Evolutionary conservation across 192 early-diverging fungal genomes (phyloP).

Genomic region (Rhizophlyctis rosea): DNA sequence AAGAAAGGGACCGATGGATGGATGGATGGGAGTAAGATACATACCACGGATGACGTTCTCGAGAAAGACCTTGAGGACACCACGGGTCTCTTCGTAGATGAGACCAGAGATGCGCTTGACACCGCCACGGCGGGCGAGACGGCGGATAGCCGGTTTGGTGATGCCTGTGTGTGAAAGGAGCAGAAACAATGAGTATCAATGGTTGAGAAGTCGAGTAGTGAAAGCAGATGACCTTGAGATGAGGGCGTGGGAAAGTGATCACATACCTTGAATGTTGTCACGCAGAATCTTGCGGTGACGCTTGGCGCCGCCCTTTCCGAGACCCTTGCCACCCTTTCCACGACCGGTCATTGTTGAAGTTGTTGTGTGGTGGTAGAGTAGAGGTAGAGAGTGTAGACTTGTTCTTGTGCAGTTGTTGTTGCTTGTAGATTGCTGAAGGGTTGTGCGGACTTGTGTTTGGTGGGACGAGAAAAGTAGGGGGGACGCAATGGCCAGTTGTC

Average conservation of each 20-base stretch:
- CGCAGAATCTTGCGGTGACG: slow-evolving; percentile 99
- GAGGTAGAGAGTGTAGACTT: background rate
- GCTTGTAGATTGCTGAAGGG: background rate
- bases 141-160: slow-evolving; percentile 98
- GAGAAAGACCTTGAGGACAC: slow-evolving; percentile 96
- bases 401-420: background rate
- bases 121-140: slow-evolving; percentile 98
- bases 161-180: no score
- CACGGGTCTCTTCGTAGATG: slow-evolving; percentile 99
- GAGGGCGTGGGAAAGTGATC: slow-evolving; percentile 26
- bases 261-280: slow-evolving; percentile 85
- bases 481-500: no score
- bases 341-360: slow-evolving; percentile 82
- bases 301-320: slow-evolving; percentile 99
- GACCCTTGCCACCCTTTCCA: slow-evolving; percentile 99
- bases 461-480: no score
- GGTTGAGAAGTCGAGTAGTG: slow-evolving; percentile 24
- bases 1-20: background rate
- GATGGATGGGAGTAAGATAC: background rate
- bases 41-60: slow-evolving; percentile 91
- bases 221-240: slow-evolving; percentile 22
- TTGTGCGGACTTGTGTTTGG: no score
- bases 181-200: no score
- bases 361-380: slow-evolving; percentile 9
- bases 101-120: slow-evolving; percentile 99